Base-by-base conservation (phyloP, 805 yeast genomes). In the Yarrowia sp. region DNA sequence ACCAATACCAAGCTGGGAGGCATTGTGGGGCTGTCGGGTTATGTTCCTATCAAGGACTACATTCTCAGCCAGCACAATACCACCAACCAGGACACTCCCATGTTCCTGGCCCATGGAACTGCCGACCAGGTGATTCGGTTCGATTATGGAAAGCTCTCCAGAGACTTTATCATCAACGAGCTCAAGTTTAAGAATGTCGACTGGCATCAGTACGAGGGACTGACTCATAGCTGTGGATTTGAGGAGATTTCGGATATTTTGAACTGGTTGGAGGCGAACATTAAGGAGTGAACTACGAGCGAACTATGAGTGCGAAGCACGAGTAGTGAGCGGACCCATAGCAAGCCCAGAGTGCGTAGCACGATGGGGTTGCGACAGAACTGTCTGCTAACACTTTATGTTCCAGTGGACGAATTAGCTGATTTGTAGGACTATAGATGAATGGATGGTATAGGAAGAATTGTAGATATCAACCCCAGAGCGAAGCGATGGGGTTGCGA, bases 91-190 rank as follows among this genome's bases (percentile, higher is more conserved):
- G 78, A 81, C 8, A 90, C 96, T 0, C 96, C 97, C 0, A 80
- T 91, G 9, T 91, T 92, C 79, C 90, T 91, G 72, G 96, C 95
- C 9, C 98, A 94, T 76, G 98, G 99, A 39, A 86, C 86, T 6
- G 77, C 74, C 2, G 98, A 94, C 75, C 89, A 89, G 0, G 80
- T 93, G 3, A 84, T 94, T 12, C 73, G 76, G 9, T 78, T 76
- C 47, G 71, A 76, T 9, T 77, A 71, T 69, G 88, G 86, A 2
- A 74, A 78, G 49, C 67, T 73, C 36, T 78, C 87, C 1, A 72
- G 76, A 14, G 83, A 84, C 7, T 80, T 83, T 43, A 85, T 84
- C 76, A 76, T 81, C 70, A 63, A 65, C 14, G 73, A 78, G 2
- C 74, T 86, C 46, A 91, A 89, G 0, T 78, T 82, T 71, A 76